Conservation (phyloP, 2,329 filamentous ascomycete species). For the Fusarium nelsonii region DNA sequence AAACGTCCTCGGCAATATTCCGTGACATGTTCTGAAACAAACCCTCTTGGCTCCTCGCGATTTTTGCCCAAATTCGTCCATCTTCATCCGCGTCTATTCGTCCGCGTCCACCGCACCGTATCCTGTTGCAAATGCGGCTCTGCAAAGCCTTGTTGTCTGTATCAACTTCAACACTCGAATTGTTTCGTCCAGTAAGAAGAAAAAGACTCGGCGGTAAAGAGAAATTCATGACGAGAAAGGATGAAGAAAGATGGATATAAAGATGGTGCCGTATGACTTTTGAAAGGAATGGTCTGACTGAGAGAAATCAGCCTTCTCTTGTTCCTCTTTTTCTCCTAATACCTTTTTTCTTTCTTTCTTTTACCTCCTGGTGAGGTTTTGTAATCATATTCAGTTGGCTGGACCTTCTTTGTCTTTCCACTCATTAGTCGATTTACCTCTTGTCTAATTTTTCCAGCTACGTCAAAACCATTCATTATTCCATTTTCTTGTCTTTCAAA, state of each 20-base stretch:
- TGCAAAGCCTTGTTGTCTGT: neutral
- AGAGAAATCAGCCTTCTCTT: neutral
- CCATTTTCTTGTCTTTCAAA: neutral
- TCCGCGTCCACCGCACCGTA: neutral
- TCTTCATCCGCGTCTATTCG: neutral
- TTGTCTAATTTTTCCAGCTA: neutral
- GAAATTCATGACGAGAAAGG: neutral
- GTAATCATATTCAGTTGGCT: slow-evolving; percentile 1
- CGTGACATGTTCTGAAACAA: slow-evolving; percentile 18
- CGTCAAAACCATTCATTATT: neutral
- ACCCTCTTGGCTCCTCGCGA: slow-evolving; percentile 12
- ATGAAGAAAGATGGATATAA: slow-evolving; percentile 9
- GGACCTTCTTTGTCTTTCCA: slow-evolving; percentile 2
- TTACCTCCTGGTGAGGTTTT: slow-evolving; percentile 23
- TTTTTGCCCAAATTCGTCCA: neutral
- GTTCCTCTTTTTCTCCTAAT: neutral
- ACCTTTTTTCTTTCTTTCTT: slow-evolving; percentile 1
- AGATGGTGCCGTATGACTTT: neutral
- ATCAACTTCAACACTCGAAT: neutral
- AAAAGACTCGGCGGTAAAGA: neutral
- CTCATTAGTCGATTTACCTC: neutral
- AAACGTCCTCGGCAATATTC: slow-evolving; percentile 9
- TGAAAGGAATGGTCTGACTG: slow-evolving; percentile 4
- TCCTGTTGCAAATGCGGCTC: neutral
- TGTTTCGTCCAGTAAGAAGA: slow-evolving; percentile 5